Evolutionary conservation across 176 grass and related monocot species (phyloP), one percentile per base, ranked within the genome.

Genomic region (maize (Zea mays)): DNA sequence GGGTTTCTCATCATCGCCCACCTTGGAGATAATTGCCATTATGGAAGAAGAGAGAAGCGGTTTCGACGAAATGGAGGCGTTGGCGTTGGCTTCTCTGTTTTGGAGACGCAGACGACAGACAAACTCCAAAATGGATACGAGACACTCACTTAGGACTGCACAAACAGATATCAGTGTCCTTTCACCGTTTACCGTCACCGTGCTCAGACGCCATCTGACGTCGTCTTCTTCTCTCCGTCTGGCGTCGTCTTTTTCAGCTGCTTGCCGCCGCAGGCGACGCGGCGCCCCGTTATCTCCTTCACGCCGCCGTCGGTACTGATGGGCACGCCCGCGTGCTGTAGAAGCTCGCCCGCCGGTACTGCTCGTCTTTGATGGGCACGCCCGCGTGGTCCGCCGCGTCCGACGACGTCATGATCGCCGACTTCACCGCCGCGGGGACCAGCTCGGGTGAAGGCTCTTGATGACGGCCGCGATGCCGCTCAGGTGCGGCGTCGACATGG

Each of bases 401-500:
- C 3, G 88, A 81, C 0, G 91, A 86, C 10, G 88, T 94, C 91
- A 94, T 90, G 20, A 94, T 90, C 71, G 91, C 88, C 8, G 88
- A 94, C 84, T 88, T 88, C 79, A 94, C 81, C 59, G 78, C 73
- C 6, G 91, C 83, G 0, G 88, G 8, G 88, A 90, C 91, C 91
- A 94, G 27, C 40, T 75, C 41, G 88, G 85, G 74, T 90, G 91
- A 4, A 87, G 38, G 79, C 88, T 90, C 75, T 87, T 94, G 75
- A 94, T 50, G 19, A 94, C 61, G 15, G 85, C 85, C 4, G 91
- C 91, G 48, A 94, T 86, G 12, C 91, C 91, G 71, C 84, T 85
- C 47, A 90, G 85, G 76, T 94, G 91, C 15, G 91, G 91, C 34
- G 91, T 94, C 8, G 91, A 79, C 91, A 94, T 94, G 1, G 88